Conservation (phyloP, 108 stramenopile genomes). For the Nitzschia sp. region DNA sequence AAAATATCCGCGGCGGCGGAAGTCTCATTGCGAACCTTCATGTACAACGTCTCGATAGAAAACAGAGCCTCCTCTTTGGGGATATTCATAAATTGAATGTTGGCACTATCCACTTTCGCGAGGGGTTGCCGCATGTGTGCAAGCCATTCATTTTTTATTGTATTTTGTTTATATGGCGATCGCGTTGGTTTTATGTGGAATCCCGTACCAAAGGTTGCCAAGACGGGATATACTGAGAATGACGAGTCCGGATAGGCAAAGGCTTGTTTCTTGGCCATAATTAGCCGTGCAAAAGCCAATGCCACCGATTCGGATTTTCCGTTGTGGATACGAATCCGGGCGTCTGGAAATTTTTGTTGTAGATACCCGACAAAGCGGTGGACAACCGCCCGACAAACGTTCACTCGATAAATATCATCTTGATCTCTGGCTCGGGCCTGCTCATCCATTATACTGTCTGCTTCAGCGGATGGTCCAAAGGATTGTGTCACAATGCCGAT, state of each 20-base stretch:
- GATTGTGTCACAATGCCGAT: conserved; percentile 49
- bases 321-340: conserved; percentile 33
- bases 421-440: background rate
- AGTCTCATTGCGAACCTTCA: background rate
- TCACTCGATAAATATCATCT: conserved; percentile 3
- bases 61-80: background rate
- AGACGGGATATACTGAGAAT: conserved; percentile 2
- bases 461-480: conserved; percentile 1
- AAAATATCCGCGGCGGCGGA: background rate
- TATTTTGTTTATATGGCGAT: background rate
- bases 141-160: background rate
- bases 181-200: background rate
- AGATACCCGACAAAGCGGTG: conserved; percentile 3
- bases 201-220: conserved; percentile 1
- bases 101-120: background rate
- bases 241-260: conserved; percentile 12
- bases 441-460: background rate
- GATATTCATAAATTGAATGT: background rate
- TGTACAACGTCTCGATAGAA: background rate
- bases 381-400: background rate
- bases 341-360: conserved; percentile 28
- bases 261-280: conserved; percentile 30
- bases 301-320: conserved; percentile 32
- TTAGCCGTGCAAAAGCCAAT: conserved; percentile 36
- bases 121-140: background rate